Evolutionary conservation across 768 basidiomycete genomes (phyloP), one percentile per base, ranked within the genome.

Genomic region (Termitomyces bulborhizus): DNA sequence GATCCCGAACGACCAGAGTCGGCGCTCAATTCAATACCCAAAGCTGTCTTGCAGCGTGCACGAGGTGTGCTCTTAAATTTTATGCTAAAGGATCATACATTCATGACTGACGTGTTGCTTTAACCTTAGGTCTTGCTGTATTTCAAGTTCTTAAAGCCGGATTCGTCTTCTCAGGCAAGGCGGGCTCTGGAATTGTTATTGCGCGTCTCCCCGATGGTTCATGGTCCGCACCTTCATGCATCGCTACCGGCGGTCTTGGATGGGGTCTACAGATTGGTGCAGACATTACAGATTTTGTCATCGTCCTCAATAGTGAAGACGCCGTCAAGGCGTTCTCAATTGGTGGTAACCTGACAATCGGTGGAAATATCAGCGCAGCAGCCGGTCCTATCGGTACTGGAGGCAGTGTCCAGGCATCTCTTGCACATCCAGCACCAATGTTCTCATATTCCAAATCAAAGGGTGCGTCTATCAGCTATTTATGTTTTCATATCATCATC

Each of bases 201-300:
- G 89, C 93, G 18, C 86, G 93, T 12, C 80, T 95, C 43, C 89
- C 91, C 8, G 94, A 98, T 65, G 96, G 96, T 62, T 93, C 92
- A 9, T 97, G 93, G 93, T 93, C 90, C 46, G 96, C 96, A 1
- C 96, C 96, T 3, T 93, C 90, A 24, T 98, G 95, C 73, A 96
- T 98, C 66, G 95, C 91, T 31, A 98, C 94, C 0, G 95, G 90
- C 16, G 96, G 96, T 36, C 80, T 95, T 11, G 93, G 93, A 15
- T 93, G 93, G 88, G 93, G 93, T 32, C 84, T 95, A 42, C 96
- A 98, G 71, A 92, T 96, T 54, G 95, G 95, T 46, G 95, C 95
- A 3, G 95, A 97, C 73, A 82, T 95, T 67, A 89, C 86, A 46
- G 93, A 98, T 68, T 97, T 98, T 61, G 95, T 99, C 55, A 85